A percentile compares a stretch with the other conserved stretches of the same genome.
phyloP scores from a whole-genome alignment of 495 filamentous ascomycete genomes.

The Gamarada debralockiae region DNA sequence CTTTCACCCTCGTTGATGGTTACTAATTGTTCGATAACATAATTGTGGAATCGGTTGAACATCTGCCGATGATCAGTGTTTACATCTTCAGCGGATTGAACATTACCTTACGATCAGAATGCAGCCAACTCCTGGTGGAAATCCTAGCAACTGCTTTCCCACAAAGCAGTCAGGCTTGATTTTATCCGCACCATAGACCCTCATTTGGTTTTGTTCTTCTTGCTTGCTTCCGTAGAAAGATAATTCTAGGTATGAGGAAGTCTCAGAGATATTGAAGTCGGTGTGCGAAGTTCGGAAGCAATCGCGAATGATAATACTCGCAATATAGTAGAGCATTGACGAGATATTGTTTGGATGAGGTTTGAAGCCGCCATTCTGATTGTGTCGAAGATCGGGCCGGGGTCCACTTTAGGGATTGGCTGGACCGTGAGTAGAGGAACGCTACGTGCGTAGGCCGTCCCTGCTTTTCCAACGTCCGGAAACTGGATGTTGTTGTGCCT shows the following conservation, averaged over 20 bases:
- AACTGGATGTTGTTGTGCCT: too few relatives aligned
- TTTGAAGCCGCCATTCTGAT: constrained; percentile 5
- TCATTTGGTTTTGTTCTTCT: constrained; percentile 66
- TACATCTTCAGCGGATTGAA: constrained; percentile 24
- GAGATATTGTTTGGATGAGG: constrained; percentile 55
- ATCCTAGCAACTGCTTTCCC: constrained; percentile 69
- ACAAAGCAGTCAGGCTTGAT: constrained; percentile 80
- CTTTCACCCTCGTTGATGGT: constrained; percentile 63
- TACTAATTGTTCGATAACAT: constrained; percentile 57
- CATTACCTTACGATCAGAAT: constrained; percentile 51
- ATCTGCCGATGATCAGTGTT: constrained; percentile 54
- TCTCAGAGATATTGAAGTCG: constrained; percentile 56
- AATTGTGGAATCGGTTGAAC: constrained; percentile 77
- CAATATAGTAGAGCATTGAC: constrained; percentile 81
- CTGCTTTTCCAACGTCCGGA: constrained; percentile 61
- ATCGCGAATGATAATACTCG: constrained; percentile 80
- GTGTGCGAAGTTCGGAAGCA: constrained; percentile 24
- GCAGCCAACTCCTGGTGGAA: constrained; percentile 78
- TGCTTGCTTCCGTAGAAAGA: constrained; percentile 78
- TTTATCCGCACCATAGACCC: constrained; percentile 76
- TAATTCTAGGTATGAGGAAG: constrained; percentile 83
- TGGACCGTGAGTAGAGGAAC: constrained; percentile 58
- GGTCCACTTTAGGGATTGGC: constrained; percentile 40
- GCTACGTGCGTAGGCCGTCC: constrained; percentile 69
- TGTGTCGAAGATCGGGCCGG: constrained; percentile 66